A percentile compares a stretch with the other conserved stretches of the same genome.
These are phyloP conservation scores for Macrophomina phaseolina DNA, from an alignment of 2,329 filamentous ascomycete genomes.

Conservation along the genomic window DNA sequence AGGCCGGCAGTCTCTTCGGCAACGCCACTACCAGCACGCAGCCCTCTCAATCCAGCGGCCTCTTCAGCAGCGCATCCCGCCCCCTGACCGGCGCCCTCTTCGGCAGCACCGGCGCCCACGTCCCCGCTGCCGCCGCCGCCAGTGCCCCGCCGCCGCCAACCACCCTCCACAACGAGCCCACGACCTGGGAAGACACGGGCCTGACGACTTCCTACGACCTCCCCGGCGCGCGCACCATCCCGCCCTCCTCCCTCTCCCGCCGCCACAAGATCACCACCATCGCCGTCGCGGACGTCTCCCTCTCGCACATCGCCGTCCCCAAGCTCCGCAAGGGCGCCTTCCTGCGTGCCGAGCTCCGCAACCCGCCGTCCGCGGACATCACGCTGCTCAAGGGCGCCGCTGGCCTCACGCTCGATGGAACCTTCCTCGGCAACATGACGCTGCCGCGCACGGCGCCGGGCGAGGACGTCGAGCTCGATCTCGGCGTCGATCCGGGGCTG, in stretches of 20 bases:
- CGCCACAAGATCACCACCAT: conserved; percentile 65
- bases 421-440: conserved; percentile 63
- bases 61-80: not conserved
- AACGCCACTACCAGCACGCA: conserved; percentile 1
- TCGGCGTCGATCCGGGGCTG: conserved; percentile 67
- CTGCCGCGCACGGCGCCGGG: conserved; percentile 63
- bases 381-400: conserved; percentile 60
- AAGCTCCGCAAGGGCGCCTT: conserved; percentile 67
- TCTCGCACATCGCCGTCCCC: conserved; percentile 63
- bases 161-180: conserved; percentile 3
- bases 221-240: conserved; percentile 62
- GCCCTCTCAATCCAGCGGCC: not conserved
- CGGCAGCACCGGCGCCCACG: not conserved
- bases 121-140: not conserved
- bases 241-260: conserved; percentile 47
- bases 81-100: not conserved
- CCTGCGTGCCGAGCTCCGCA: conserved; percentile 63
- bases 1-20: not conserved
- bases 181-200: conserved; percentile 61
- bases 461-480: conserved; percentile 58
- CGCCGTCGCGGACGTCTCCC: conserved; percentile 56
- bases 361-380: conserved; percentile 57
- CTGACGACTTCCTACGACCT: conserved; percentile 67
- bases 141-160: not conserved
- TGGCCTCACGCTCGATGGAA: conserved; percentile 67